Evolutionary conservation across 768 basidiomycete species (phyloP).

Genomic region (Leccinum obscurum): DNA sequence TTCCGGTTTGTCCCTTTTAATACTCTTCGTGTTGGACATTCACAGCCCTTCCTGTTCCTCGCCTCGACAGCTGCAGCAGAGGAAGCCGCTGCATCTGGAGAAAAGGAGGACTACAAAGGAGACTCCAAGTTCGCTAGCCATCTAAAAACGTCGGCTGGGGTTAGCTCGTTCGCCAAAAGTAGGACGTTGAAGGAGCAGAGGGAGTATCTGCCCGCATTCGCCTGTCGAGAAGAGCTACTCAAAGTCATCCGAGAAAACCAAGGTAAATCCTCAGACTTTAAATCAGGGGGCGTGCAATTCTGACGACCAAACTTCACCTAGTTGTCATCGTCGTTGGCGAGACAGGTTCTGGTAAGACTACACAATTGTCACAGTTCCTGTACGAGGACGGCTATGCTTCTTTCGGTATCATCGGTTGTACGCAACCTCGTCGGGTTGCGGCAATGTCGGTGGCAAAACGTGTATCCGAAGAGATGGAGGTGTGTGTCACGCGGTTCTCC

Average conservation of each 20-base stretch:
- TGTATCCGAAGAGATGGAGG: conserved; percentile 99
- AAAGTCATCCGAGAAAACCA: conserved; percentile 91
- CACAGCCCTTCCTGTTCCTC: conserved; percentile 55
- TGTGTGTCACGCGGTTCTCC: conserved; percentile 40
- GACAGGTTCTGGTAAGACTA: conserved; percentile 99
- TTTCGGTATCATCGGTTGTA: conserved; percentile 92
- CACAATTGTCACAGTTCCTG: conserved; percentile 91
- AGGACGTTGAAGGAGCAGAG: conserved; percentile 92
- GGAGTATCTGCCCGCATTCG: conserved; percentile 97
- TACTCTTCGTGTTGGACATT: conserved; percentile 68
- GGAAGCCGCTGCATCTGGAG: conserved; percentile 47
- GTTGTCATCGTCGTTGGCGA: conserved; percentile 97
- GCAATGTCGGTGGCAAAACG: conserved; percentile 99
- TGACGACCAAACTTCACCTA: conserved; percentile 30
- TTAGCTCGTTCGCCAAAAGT: conserved; percentile 76
- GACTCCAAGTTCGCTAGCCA: conserved; percentile 98
- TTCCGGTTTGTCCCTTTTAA: conserved; percentile 15
- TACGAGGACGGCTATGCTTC: conserved; percentile 96
- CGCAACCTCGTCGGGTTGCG: conserved; percentile 97
- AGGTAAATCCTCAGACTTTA: conserved; percentile 47
- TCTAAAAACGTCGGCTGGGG: conserved; percentile 75
- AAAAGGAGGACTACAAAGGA: conserved; percentile 77
- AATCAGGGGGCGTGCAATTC: neutral
- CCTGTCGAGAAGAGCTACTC: conserved; percentile 91
- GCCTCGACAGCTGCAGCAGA: conserved; percentile 49